Evolutionary conservation across 345 rosid species (phyloP), one percentile per base, ranked within the genome.

Genomic region (Gossypium bickii): DNA sequence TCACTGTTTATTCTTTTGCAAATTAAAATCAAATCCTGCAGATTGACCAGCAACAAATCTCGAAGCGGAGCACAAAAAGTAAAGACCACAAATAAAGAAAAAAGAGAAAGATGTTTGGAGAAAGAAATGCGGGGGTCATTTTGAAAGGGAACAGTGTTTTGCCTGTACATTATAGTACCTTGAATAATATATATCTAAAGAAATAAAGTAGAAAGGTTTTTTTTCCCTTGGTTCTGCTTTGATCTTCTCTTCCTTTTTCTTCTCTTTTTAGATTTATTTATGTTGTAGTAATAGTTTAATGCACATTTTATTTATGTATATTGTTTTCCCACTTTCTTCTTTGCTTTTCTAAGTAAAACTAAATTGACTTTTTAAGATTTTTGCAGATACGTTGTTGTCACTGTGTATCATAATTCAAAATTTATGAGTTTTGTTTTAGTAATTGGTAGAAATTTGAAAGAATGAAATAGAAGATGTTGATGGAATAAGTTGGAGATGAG

Each of bases 281-380:
- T 27, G 34, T 27, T 27, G 34, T 27, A 27, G 34, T 27, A 27
- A 27, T 27, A 27, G 38, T 34, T 34, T 34, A 34, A 4, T 34
- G 38, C 38, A 34, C 38, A 34, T 34, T 34, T 34, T 34, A 4
- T 34, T 34, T 34, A 34, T 34, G 38, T 4, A 34, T 60, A 29
- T 70, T 78, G 81, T 78, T 82, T 74, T 71, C 22, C 22, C 13
- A 34, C 70, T 18, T 45, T 44, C 53, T 20, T 20, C n/a, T 12
- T 74, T 84, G 67, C 80, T 77, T 82, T 20, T 20, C 20, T 0
- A 20, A 20, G 20, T 20, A 20, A 20, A 20, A 83, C 57, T 85
- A 83, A 83, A 91, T 89, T 91, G 95, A 87, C 86, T 91, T 89
- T 89, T 83, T 76, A 75, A 76, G 93, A 91, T 88, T 89, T 90